phyloP scores from a whole-genome alignment of 2,329 filamentous ascomycete species.

The Scleromitrula shiraiana region DNA sequence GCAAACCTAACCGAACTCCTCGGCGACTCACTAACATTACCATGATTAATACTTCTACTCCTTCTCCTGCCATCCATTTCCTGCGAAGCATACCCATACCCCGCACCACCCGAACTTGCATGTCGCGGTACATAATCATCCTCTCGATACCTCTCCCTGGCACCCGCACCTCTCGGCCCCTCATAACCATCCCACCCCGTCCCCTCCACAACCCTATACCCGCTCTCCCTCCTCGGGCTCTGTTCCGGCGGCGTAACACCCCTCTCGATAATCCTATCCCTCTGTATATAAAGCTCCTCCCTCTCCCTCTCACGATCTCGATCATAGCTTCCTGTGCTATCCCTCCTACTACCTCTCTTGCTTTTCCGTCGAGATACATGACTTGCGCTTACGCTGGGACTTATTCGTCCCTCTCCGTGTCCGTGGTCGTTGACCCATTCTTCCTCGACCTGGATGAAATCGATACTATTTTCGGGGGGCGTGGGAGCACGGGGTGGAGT shows the following conservation, averaged over 20 bases:
- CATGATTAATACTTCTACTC: not conserved
- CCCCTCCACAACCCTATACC: constrained; percentile 2
- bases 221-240: not conserved
- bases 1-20: not conserved
- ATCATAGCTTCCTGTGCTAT: not conserved
- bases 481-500: constrained; percentile 1
- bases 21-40: not conserved
- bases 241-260: not conserved
- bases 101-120: not conserved
- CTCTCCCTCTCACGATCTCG: not conserved
- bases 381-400: not conserved
- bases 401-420: too few species aligned
- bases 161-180: too few species aligned
- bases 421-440: not conserved
- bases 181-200: too few species aligned
- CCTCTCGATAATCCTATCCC: constrained; percentile 2
- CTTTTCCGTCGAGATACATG: not conserved
- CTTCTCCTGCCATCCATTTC: not conserved
- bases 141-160: not conserved
- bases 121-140: too few species aligned
- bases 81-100: not conserved
- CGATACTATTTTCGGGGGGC: not conserved
- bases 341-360: not conserved
- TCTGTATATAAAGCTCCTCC: constrained; percentile 1
- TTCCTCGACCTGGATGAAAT: constrained; percentile 6